Evolutionary conservation across 2,329 filamentous ascomycete genomes (phyloP), one percentile per base, ranked within the genome.

Genomic region (Calonectria fujianensis): DNA sequence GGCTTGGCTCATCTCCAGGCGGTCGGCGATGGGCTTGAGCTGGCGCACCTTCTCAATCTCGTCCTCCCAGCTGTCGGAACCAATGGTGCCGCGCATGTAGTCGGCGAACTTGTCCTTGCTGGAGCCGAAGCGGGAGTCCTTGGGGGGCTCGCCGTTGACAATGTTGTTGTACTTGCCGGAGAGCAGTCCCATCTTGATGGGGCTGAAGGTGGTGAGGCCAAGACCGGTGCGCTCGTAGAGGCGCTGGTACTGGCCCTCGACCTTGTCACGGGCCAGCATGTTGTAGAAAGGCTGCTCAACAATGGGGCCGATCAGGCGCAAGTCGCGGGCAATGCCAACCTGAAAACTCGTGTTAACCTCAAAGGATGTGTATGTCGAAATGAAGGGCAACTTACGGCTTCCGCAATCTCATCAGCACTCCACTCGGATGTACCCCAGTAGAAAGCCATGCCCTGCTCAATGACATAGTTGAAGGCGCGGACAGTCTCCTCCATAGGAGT

Each of bases 401-500:
- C 88, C 8, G 89, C 88, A 80, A 94, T 94, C 85, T 94, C 92
- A 76, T 91, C 89, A n/a, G 93, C 92, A 70, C 88, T 88, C 93
- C 93, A 94, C 83, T 94, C 92, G 1, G 91, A 93, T 4, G 80
- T 82, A 5, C 80, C 80, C 93, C 93, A 94, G 87, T 94, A 94
- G 77, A 94, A 89, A 1, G 92, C 91, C 85, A 93, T 92, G 72
- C 93, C 93, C 10, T 88, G 88, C 80, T 92, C 88, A 81, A 95
- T 94, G 48, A 94, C 86, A 81, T 93, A 87, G 86, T 94, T 94
- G 87, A 95, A 94, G 27, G 90, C 93, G 70, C 92, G 89, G 10
- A 94, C 93, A 9, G 89, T 91, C 85, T 94, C 93, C 83, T 94
- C 92, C 87, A 94, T 93, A 0, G 93, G 93, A 0, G 92, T 94